Base-by-base conservation (phyloP, 345 rosid genomes). In the Aegle marmelos region DNA sequence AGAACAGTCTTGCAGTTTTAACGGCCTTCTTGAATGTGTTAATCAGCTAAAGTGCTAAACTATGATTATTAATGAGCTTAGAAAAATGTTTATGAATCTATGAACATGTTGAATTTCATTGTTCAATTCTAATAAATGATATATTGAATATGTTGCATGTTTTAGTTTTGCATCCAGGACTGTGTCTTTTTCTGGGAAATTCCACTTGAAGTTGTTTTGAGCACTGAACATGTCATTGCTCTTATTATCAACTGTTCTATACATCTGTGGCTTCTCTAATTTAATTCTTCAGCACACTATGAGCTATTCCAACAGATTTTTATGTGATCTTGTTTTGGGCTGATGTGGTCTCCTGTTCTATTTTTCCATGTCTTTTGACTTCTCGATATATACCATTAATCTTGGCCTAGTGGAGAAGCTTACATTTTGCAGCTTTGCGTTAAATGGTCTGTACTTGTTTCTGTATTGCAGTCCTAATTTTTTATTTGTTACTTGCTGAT, bases 401-500 rank as follows among this genome's bases (percentile, higher is more conserved):
- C 30, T 41, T 74, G 25, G 58, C 63, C 31, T 19, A 25, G 19
- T 17, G 8, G 14, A 45, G 27, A 33, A 13, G 56, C 70, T 27
- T 2, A 21, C 9, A 8, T 25, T 36, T 56, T 69, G 31, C 24
- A 68, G 61, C 27, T 74, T 25, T 62, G 69, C 25, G 56, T 4
- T 54, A 31, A 11, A 54, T 37, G 2, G 30, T 1, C 4, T n/a
- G 1, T 57, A 4, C 45, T 24, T 22, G 64, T 57, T 50, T 24
- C n/a, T 11, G 60, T 14, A 41, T 73, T 80, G 70, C 67, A 58
- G 27, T 53, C 72, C 6, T 78, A 24, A 66, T 45, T 22, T 77
- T 65, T 34, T 41, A 67, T 78, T 76, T 71, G 70, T 74, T 82
- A 67, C 77, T 72, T 82, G 31, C 84, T 66, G 31, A 64, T 60